Evolutionary conservation across 2,329 filamentous ascomycete genomes (phyloP), one percentile per base, ranked within the genome.

Genomic region (Colletotrichum higginsianum): DNA sequence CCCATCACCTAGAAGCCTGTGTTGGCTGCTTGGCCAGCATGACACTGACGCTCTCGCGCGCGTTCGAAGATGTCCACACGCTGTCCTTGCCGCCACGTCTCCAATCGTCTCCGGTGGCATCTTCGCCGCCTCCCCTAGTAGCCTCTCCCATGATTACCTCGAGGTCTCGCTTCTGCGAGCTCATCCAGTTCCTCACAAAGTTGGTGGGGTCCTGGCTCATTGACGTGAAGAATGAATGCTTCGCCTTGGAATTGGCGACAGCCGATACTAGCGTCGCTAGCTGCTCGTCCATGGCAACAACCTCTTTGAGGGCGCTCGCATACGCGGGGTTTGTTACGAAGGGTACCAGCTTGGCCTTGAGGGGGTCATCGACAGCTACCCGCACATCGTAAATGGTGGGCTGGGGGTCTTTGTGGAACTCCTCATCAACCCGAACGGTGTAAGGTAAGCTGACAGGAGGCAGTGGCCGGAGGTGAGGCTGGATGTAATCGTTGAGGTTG

Each of bases 331-430:
- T 93, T 71, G 89, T 88, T 69, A 93, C 87, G 74, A 94, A 87
- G 16, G 90, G 84, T 52, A 89, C 82, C 80, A 94, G 88, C 76
- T 89, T 89, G 44, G 88, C 86, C 62, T 91, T 91, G 61, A 97
- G 86, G 1, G 95, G 94, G 79, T 98, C 94, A 76, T 97, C 94
- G 18, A 98, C 88, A 1, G 91, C 88, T 56, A 99, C 93, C 76
- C 92, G 91, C 58, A 99, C 88, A 81, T 98, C 96, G 84, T 98
- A 98, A 76, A 98, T 87, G 7, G 95, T 98, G 1, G 94, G 91
- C 62, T 90, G 86, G 4, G 94, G 92, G 67, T 91, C 84, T 75
- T 90, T 91, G 79, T 96, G 92, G 78, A 95, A 96, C 11, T 92
- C 90, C 77, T 94, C 88, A 80, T 99, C 96, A 50, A 98, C 93